These are phyloP conservation scores for Periconia digitata DNA, from an alignment of 2,329 filamentous ascomycete species.

Conservation along the genomic window DNA sequence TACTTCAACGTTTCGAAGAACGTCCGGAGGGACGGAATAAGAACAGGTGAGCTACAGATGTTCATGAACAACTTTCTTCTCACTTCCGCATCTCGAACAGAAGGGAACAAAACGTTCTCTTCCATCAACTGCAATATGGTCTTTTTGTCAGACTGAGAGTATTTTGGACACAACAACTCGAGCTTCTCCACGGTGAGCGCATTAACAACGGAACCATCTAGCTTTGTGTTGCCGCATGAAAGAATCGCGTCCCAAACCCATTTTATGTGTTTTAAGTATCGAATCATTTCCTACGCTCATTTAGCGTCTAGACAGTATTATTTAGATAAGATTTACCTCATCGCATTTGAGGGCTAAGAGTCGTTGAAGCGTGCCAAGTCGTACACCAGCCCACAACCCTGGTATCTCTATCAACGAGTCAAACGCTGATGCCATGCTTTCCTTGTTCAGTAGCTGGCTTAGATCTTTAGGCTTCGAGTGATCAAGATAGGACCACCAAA, in stretches of 20 bases:
- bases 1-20: conserved; percentile 22
- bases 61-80: conserved; percentile 7
- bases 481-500: conserved; percentile 19
- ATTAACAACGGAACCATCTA: conserved; percentile 9
- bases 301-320: too few relatives aligned
- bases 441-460: conserved; percentile 14
- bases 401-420: conserved; percentile 19
- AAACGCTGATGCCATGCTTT: conserved; percentile 13
- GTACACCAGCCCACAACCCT: conserved; percentile 18
- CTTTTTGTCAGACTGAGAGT: conserved; percentile 8
- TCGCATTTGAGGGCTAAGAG: conserved; percentile 20
- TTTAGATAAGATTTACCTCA: too few relatives aligned
- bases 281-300: conserved; percentile 13
- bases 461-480: conserved; percentile 23
- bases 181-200: conserved; percentile 9
- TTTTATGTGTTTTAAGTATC: conserved; percentile 16
- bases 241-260: conserved; percentile 10
- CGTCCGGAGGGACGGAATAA: conserved; percentile 14
- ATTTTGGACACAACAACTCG: conserved; percentile 9
- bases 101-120: conserved; percentile 10
- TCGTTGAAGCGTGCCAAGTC: conserved; percentile 21
- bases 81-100: background rate
- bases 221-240: conserved; percentile 1
- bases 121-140: conserved; percentile 8
- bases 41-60: conserved; percentile 5